Evolutionary conservation across 345 rosid species (phyloP), one percentile per base, ranked within the genome.

Genomic region (Sonneratia alba): DNA sequence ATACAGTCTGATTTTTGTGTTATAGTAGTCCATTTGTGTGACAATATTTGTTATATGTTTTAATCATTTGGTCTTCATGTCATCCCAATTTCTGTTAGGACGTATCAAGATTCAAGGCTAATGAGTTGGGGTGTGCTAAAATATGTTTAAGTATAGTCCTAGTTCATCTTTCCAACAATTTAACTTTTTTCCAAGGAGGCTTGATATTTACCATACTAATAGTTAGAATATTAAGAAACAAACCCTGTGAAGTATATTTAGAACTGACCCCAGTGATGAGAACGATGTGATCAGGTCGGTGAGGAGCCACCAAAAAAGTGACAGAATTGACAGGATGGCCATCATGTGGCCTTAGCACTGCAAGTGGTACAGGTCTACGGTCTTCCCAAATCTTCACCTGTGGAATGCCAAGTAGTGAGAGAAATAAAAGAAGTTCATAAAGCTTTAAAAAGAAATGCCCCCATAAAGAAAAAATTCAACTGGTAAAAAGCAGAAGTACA

Each of bases 361-460:
- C 82, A 75, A 85, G 84, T 27, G 92, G 92, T 36, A 69, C 32
- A 70, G 87, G 78, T 81, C 82, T 89, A 66, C 83, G 87, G 74
- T 87, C 96, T 56, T 83, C 92, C 96, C 96, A 87, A 75, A 87
- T 86, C 81, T 86, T 87, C 55, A 89, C 87, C 96, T 89, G 89
- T 72, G 59, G 69, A 43, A 68, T 12, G 43, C 36, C 32, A 45
- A 24, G 53, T 45, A 63, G 49, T 66, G 15, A 70, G 32, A 3
- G 69, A 22, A 37, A n/a, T 56, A 13, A 68, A 53, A 70, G 36
- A 14, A 79, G 67, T 61, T 19, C 70, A 53, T 8, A 43, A 43
- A 48, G 3, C 7, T 6, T 14, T 19, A n/a, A 42, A 56, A 13
- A 37, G 13, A 27, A 8, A 22, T 13, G 34, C 45, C 51, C 51